Base-by-base conservation (phyloP, 2,329 filamentous ascomycete species). In the Torrubiella hemipterigena region DNA sequence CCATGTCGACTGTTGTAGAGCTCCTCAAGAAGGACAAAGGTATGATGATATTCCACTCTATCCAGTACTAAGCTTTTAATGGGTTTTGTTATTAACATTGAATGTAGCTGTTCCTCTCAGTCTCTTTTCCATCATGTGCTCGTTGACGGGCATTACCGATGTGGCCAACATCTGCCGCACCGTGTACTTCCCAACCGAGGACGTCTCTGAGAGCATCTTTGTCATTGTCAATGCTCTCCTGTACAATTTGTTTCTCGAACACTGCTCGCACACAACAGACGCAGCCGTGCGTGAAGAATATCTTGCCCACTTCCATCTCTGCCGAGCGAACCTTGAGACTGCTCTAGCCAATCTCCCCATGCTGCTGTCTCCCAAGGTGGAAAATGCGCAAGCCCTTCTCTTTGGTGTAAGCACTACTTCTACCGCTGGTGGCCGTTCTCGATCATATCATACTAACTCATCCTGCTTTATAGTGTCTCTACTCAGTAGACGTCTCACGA, bases 401-500 rank as follows among this genome's bases (percentile, higher is more conserved):
- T 51, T 77, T 7, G 73, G 67, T 1, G 73, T 75, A 49, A 42
- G 63, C 51, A 17, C 7, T 8, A 6, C 6, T 27, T 17, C 27
- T n/a, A 3, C 8, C 12, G 13, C 8, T 26, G 7, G 15, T 2
- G 6, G 6, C 18, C 6, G 10, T 17, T n/a, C 19, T 10, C 11
- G 13, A 6, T 29, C 15, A 5, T 25, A n/a, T 17, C 7, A 17
- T 15, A 6, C 37, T 43, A 24, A 47, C 29, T 4, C 17, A 26
- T 21, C 8, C 12, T 12, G 12, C 11, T 18, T 17, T 7, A 12
- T 30, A 78, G 70, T 62, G 69, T 5, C 54, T 72, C n/a, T 72
- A 77, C 41, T 65, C 73, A 10, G 65, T 78, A 29, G 73, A 79
- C 38, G 60, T 67, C 11, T 74, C 72, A 4, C 69, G 72, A 23